Conservation (phyloP, 2,329 filamentous ascomycete species). For the Fusarium papillatum region DNA sequence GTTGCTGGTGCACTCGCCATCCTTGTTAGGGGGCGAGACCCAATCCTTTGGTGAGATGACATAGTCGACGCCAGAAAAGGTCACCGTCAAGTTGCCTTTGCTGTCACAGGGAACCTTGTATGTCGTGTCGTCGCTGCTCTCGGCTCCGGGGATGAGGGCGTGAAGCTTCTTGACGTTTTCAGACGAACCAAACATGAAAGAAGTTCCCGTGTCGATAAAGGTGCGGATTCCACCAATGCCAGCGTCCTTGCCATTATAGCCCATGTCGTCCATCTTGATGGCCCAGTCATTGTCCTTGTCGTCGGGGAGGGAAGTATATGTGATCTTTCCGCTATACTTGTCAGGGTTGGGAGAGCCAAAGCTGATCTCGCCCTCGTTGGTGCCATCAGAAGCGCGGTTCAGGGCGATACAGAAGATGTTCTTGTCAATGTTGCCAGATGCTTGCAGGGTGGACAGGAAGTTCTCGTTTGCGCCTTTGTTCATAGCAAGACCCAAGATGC, state of each 20-base stretch:
- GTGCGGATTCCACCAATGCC: slow-evolving; percentile 70
- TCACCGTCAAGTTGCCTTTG: slow-evolving; percentile 70
- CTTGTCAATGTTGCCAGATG: slow-evolving; percentile 66
- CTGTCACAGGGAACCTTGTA: slow-evolving; percentile 83
- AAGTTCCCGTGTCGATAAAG: slow-evolving; percentile 89
- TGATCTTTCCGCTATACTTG: slow-evolving; percentile 77
- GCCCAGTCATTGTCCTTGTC: slow-evolving; percentile 76
- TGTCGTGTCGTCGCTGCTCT: slow-evolving; percentile 68
- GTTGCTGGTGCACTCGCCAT: slow-evolving; percentile 75
- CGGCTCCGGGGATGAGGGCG: slow-evolving; percentile 73
- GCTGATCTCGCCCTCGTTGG: slow-evolving; percentile 81
- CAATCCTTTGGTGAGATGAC: slow-evolving; percentile 80
- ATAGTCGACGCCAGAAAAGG: slow-evolving; percentile 78
- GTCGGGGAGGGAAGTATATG: slow-evolving; percentile 68
- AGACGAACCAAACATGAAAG: slow-evolving; percentile 80
- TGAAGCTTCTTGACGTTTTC: slow-evolving; percentile 78
- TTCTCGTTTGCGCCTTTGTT: slow-evolving; percentile 71
- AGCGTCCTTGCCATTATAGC: slow-evolving; percentile 70
- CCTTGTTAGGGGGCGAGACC: slow-evolving; percentile 61
- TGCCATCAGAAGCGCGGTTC: slow-evolving; percentile 74
- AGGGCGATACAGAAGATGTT: slow-evolving; percentile 82
- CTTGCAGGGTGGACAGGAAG: slow-evolving; percentile 74
- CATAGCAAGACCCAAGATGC: slow-evolving; percentile 85
- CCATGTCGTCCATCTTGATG: slow-evolving; percentile 76
- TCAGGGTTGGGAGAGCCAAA: slow-evolving; percentile 79